phyloP scores from a whole-genome alignment of 371 early-diverging fungal species.

The Mucor mucedo region DNA sequence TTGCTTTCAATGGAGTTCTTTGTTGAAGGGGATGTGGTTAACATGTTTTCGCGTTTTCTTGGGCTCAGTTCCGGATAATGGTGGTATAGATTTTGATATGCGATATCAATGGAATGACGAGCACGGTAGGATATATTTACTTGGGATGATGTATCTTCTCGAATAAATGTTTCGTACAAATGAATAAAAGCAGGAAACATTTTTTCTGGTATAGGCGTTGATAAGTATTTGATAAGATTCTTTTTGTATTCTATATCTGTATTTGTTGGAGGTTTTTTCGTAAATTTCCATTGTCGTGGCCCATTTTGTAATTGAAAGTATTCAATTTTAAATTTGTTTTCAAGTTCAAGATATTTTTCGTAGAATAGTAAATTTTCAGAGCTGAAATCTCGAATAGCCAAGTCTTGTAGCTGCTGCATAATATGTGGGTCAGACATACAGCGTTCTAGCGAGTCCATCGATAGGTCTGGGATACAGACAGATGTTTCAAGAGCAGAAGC shows the following conservation, averaged over 20 bases:
- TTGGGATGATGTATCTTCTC: conserved; percentile 38
- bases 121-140: conserved; percentile 48
- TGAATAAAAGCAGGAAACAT: conserved; percentile 27
- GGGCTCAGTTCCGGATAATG: conserved; percentile 2
- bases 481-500: not conserved
- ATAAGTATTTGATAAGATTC: not conserved
- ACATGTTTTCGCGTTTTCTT: not conserved
- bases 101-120: conserved; percentile 28
- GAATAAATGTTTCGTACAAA: conserved; percentile 43
- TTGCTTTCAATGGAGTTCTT: not conserved
- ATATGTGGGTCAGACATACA: conserved; percentile 27
- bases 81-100: conserved; percentile 11
- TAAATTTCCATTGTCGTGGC: not conserved
- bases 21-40: not conserved
- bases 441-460: conserved; percentile 33
- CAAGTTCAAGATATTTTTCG: conserved; percentile 35
- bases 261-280: not conserved
- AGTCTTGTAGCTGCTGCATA: conserved; percentile 26
- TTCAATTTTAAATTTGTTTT: conserved; percentile 23
- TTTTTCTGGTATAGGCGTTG: conserved; percentile 18
- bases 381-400: conserved; percentile 51
- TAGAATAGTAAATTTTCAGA: conserved; percentile 48
- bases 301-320: not conserved
- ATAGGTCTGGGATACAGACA: conserved; percentile 14
- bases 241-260: not conserved